These are phyloP conservation scores for Colletotrichum siamense DNA, from an alignment of 2,329 filamentous ascomycete species.

Conservation along the genomic window DNA sequence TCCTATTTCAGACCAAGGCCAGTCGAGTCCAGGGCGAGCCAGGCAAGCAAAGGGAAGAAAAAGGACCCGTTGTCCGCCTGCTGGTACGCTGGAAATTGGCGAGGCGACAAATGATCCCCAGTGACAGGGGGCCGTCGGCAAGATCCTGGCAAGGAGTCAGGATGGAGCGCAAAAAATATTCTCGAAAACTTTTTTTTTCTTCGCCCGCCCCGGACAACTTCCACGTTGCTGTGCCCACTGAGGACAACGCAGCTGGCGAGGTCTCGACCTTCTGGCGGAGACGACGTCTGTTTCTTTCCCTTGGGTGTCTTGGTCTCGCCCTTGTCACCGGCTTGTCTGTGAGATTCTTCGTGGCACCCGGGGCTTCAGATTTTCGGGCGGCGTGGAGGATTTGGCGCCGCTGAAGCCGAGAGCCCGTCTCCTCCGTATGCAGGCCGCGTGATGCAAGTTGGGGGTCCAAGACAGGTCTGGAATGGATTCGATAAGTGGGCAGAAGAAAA, in stretches of 20 bases:
- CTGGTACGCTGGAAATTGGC: slow-evolving; percentile 10
- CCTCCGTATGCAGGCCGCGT: not conserved
- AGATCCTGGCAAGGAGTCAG: slow-evolving; percentile 5
- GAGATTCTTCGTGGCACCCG: not conserved
- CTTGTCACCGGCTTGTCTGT: not conserved
- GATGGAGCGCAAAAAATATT: not conserved
- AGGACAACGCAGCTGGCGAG: not conserved
- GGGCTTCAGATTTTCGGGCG: not conserved
- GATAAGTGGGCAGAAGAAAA: not conserved
- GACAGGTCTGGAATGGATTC: slow-evolving; percentile 2
- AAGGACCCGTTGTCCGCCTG: not conserved
- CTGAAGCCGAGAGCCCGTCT: slow-evolving; percentile 3
- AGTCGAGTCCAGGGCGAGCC: not conserved
- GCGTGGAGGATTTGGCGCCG: not conserved
- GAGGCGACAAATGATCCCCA: slow-evolving; percentile 1
- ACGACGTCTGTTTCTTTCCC: not conserved
- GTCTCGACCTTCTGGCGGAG: not conserved
- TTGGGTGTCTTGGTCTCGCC: not conserved
- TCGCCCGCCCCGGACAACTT: slow-evolving; percentile 1
- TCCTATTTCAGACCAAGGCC: not conserved
- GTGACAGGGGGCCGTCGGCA: slow-evolving; percentile 6
- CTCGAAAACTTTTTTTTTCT: slow-evolving; percentile 4
- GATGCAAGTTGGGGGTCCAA: slow-evolving; percentile 10
- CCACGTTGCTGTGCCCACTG: slow-evolving; percentile 11
- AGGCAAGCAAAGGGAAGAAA: not conserved